Evolutionary conservation across 495 filamentous ascomycete genomes (phyloP), one percentile per base, ranked within the genome.

Genomic region (Emericellopsis terricola): DNA sequence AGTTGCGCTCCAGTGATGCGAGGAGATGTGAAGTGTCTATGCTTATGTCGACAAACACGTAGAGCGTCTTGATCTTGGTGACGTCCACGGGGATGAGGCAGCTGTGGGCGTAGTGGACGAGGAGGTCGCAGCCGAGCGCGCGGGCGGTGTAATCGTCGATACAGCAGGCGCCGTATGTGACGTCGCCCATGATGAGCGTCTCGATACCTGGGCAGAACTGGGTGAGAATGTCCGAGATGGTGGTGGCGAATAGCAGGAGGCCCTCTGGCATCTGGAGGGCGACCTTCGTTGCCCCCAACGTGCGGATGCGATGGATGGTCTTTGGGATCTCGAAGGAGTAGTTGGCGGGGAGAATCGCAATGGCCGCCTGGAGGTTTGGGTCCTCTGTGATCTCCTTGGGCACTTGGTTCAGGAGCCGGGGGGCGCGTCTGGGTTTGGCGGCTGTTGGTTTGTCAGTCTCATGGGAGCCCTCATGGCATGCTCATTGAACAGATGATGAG

Each of bases 321-420:
- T 99, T 96, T 48, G 79, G 89, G 34, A 99, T 85, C 56, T 99
- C 89, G 50, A 99, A 99, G 28, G 80, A 83, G 64, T 96, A 99
- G 60, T 99, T 96, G 13, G 71, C 56, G 2, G 89, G 89, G 4
- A 99, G 74, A 14, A 94, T 70, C 3, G 71, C 62, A 30, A 96
- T 86, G 2, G 89, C 89, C 11, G 71, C 78, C 56, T 84, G 83
- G 42, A 99, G 79, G n/a, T 79, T 81, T 28, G 73, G 59, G 50
- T 96, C 82, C 37, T 89, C 60, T 15, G 89, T 63, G 41, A 99
- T 94, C 36, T 83, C 78, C 2, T 73, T 56, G 1, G 89, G 86
- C 8, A 99, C 80, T 53, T 86, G 81, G 53, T 94, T 93, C 16
- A 96, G 60, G 28, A 82, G 68, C 38, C 89, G 61, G 1, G 78